Evolutionary conservation across 1,139 yeast genomes (phyloP).

Genomic region (Maudiozyma humilis): DNA sequence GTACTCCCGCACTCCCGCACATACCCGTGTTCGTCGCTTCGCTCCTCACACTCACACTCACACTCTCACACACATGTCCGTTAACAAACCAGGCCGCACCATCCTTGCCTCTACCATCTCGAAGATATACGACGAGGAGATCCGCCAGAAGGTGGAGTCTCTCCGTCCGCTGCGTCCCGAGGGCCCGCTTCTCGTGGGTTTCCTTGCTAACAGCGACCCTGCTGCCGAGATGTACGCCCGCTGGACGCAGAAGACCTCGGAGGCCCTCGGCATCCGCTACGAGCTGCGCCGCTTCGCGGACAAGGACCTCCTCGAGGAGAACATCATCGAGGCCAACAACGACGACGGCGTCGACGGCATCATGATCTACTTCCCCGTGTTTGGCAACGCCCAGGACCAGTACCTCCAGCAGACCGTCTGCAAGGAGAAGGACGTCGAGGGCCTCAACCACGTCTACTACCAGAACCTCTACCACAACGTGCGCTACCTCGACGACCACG

Average conservation of each 20-base stretch:
- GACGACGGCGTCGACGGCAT: constrained; percentile 79
- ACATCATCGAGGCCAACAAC: constrained; percentile 70
- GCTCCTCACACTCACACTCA: no score
- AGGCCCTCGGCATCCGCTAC: constrained; percentile 74
- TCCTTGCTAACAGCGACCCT: constrained; percentile 86
- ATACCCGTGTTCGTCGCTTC: no score
- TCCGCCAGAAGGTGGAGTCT: constrained; percentile 47
- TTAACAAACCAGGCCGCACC: constrained; percentile 53
- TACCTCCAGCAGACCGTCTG: constrained; percentile 84
- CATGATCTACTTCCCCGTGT: constrained; percentile 97
- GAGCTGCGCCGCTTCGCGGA: constrained; percentile 60
- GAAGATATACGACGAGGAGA: constrained; percentile 68
- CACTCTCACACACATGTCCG: no score
- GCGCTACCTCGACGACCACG: constrained; percentile 63
- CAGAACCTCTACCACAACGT: constrained; percentile 91
- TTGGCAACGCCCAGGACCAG: constrained; percentile 90
- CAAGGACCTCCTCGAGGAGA: constrained; percentile 79
- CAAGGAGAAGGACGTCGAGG: constrained; percentile 89
- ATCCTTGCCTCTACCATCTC: constrained; percentile 84
- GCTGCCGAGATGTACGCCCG: constrained; percentile 93
- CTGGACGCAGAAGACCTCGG: constrained; percentile 91
- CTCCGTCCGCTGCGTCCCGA: constrained; percentile 33
- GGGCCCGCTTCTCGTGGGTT: constrained; percentile 75
- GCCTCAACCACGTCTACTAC: constrained; percentile 81
- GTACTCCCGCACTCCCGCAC: no score